Base-by-base conservation (phyloP, 805 yeast genomes). In the Myxozyma sirexii region DNA sequence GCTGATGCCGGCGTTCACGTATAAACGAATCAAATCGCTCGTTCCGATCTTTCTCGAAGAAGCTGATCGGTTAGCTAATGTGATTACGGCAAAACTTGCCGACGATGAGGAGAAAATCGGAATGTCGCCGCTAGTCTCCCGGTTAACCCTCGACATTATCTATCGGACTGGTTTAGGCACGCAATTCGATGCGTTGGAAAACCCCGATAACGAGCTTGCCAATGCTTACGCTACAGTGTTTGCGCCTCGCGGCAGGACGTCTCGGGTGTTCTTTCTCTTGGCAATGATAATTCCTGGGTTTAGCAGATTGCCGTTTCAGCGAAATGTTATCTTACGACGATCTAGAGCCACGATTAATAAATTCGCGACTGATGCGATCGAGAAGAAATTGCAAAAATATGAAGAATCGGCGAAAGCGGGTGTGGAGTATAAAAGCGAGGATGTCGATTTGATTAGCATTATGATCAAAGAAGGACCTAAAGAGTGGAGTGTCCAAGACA, bases 71-170 rank as follows among this genome's bases (percentile, higher is more conserved):
- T 19, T 59, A n/a, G 37, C 42, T n/a, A 33, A 35, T 10, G 24
- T 56, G 1, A 31, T 56, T 19, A 26, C 29, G 3, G 24, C 17
- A 4, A 26, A 29, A 10, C 27, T 54, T 17, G 50, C 17, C 8
- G 49, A 3, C 19, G 43, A 26, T 19, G 37, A 42, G 23, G 1
- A 24, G n/a, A 21, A 38, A 13, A 47, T 62, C 27, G 59, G 54
- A 4, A 47, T 62, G 21, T 21, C 53, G 17, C 19, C 15, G 23
- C 38, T 15, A 4, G 6, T 59, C n/a, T 47, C 54, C 23, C 19
- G 54, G 12, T 42, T 59, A 26, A 59, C 63, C 6, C 61, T 62
- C 13, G 66, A 62, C 33, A 59, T 62, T 21, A 59, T 62, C 51
- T 55, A 52, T 23, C 49, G 51, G 12, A 58, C 63, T 10, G 62